A percentile compares a stretch with the other conserved stretches of the same genome.
Evolutionary conservation across 2,329 filamentous ascomycete genomes (phyloP).

Genomic region (Phaeosphaeriaceae sp.): DNA sequence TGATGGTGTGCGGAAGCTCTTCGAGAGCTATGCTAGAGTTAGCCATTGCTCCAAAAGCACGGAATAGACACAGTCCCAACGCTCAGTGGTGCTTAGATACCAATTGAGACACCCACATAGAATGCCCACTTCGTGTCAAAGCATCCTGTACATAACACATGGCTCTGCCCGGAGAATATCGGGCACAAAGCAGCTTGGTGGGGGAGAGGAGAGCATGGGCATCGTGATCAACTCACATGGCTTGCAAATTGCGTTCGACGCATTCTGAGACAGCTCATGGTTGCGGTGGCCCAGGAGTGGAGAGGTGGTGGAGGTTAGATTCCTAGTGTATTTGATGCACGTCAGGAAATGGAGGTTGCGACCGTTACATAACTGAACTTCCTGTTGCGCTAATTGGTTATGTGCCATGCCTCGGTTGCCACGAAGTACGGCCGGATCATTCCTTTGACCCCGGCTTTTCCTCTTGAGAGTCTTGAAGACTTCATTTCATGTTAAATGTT

Average conservation of each 20-base stretch:
- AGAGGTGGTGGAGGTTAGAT: slow-evolving; percentile 32
- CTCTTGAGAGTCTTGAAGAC: slow-evolving; percentile 13
- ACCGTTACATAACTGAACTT: slow-evolving; percentile 6
- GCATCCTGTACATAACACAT: slow-evolving; percentile 16
- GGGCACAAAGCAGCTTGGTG: slow-evolving; percentile 17
- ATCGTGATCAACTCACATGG: slow-evolving; percentile 41
- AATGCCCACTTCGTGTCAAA: neutral
- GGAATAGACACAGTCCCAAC: neutral
- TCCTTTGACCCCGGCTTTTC: slow-evolving; percentile 34
- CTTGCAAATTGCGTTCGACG: slow-evolving; percentile 47
- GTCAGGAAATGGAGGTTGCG: slow-evolving; percentile 23
- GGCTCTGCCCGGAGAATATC: slow-evolving; percentile 34
- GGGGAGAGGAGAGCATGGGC: slow-evolving; percentile 16
- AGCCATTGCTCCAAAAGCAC: slow-evolving; percentile 33
- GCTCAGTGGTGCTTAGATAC: neutral
- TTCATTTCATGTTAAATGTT: neutral
- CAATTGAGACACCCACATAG: neutral
- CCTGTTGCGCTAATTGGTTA: slow-evolving; percentile 30
- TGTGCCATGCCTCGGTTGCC: slow-evolving; percentile 36
- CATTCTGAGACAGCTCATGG: slow-evolving; percentile 50
- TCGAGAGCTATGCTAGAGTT: slow-evolving; percentile 63
- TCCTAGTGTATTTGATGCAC: slow-evolving; percentile 21
- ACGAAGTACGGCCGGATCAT: slow-evolving; percentile 16
- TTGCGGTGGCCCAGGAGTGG: slow-evolving; percentile 38
- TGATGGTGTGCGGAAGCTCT: slow-evolving; percentile 67